Evolutionary conservation across 768 basidiomycete species (phyloP), one percentile per base, ranked within the genome.

Genomic region (Amanita thiersii): DNA sequence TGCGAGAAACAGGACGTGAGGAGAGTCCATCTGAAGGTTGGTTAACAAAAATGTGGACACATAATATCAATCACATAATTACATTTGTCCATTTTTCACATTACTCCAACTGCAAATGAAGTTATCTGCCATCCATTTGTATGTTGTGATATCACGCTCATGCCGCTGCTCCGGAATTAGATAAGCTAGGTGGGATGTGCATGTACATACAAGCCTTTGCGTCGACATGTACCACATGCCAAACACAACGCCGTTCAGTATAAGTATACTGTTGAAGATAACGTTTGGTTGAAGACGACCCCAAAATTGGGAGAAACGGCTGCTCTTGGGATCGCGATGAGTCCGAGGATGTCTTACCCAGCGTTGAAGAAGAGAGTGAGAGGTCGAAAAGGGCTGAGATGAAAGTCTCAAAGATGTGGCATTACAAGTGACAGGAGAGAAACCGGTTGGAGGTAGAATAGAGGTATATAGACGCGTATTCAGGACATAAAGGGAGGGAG

Each of bases 1-100:
- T 89, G 86, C 3, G 85, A 86, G 64, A 91, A 90, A 45, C 67
- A 69, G 12, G 74, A 64, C 0, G 86, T 84, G 7, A 87, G 48
- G 18, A 79, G 62, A 0, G 84, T 86, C 84, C 85, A 89, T 54
- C 87, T 90, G 40, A n/a, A 38, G 21, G 39, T 21, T 11, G 38
- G 37, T 12, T 37, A 24, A 6, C 32, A 23, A 21, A 40, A 37
- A 11, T 26, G 39, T 19, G 11, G 37, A n/a, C 24, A 8, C 24
- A 6, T 14, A 19, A n/a, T n/a, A n/a, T n/a, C n/a, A n/a, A n/a
- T n/a, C n/a, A n/a, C n/a, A n/a, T 14, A 68, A 77, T 20, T 47
- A 86, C 83, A 81, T 50, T 59, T 86, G 70, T n/a, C 86, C 86
- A 7, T 66, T 52, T 1, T 59, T 54, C 7, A 88, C 50, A 56